A percentile compares a stretch with the other conserved stretches of the same genome.
Conservation (phyloP, 345 rosid species). For the Lumnitzera racemosa region DNA sequence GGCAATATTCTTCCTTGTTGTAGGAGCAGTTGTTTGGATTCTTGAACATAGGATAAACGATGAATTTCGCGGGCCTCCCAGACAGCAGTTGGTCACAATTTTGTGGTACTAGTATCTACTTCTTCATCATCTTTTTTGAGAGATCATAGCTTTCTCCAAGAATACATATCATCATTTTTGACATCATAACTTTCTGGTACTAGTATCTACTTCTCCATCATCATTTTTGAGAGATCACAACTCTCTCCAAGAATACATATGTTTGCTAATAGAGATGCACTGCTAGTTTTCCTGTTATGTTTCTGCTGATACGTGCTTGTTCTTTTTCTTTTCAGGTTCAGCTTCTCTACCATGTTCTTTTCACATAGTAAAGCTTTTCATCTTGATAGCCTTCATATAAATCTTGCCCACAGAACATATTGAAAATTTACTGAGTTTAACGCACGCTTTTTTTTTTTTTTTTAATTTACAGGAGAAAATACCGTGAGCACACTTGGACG, state of each 20-base stretch:
- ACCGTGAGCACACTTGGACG: constrained; percentile 82
- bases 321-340: constrained; percentile 47
- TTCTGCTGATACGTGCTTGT: constrained; percentile 3
- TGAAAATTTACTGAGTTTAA: neutral
- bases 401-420: neutral
- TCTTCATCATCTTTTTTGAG: no score
- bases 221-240: neutral
- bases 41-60: constrained; percentile 87
- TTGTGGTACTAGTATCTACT: constrained; percentile 48
- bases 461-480: constrained; percentile 65
- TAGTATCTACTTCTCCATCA: constrained; percentile 13
- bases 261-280: neutral
- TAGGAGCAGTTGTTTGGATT: constrained; percentile 83
- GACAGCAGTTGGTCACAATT: constrained; percentile 55
- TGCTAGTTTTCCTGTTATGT: constrained; percentile 1
- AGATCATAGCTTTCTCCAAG: neutral
- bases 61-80: constrained; percentile 84
- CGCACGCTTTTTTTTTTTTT: neutral
- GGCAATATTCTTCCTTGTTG: constrained; percentile 51
- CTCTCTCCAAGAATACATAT: neutral
- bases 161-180: neutral
- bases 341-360: constrained; percentile 87
- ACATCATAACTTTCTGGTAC: constrained; percentile 56
- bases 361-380: constrained; percentile 63
- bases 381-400: neutral